Base-by-base conservation (phyloP, 1,284 basidiomycete species). In the Singerocomus inundabilis region DNA sequence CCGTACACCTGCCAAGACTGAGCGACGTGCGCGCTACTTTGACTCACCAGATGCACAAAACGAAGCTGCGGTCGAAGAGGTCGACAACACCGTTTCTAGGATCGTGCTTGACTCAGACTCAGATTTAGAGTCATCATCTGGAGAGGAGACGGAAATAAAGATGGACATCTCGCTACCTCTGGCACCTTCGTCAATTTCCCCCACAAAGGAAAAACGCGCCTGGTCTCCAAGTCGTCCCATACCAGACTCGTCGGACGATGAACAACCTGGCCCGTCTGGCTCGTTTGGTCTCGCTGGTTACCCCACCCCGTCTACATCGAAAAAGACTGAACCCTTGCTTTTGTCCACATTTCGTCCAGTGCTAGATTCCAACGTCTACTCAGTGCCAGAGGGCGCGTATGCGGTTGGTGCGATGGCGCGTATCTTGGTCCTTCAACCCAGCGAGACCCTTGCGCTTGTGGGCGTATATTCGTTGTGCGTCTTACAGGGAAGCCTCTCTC, bases 391-490 rank as follows among this genome's bases (percentile, higher is more conserved):
- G 15, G 46, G 49, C 31, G 28, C 53, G 36, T 6, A 35, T 8
- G 18, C 18, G 12, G 43, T 38, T 21, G 16, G 28, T 37, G 50
- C 34, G 16, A 54, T 45, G 16, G 67, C 68, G 0, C 64, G 67
- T n/a, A 51, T 78, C 16, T 43, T 86, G 24, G 59, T 73, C 1
- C 60, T 88, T 15, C 57, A 63, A 3, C 62, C 69, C 2, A 67
- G 65, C 9, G 76, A 85, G 25, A 78, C 78, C 0, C 55, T 86
- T 3, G 73, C 80, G n/a, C 66, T 90, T 21, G 63, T 84, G 3
- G 88, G 87, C 4, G 71, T 72, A 4, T 85, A 80, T 60, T 62
- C 60, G 2, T 52, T 90, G 9, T 70, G 70, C 2, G 71, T 90
- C 28, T 61, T 88, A 5, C 73, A 70, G 45, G 87, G 87, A 1